Evolutionary conservation across 1,284 basidiomycete genomes (phyloP), one percentile per base, ranked within the genome.

Genomic region (Pseudozyma thailandica): DNA sequence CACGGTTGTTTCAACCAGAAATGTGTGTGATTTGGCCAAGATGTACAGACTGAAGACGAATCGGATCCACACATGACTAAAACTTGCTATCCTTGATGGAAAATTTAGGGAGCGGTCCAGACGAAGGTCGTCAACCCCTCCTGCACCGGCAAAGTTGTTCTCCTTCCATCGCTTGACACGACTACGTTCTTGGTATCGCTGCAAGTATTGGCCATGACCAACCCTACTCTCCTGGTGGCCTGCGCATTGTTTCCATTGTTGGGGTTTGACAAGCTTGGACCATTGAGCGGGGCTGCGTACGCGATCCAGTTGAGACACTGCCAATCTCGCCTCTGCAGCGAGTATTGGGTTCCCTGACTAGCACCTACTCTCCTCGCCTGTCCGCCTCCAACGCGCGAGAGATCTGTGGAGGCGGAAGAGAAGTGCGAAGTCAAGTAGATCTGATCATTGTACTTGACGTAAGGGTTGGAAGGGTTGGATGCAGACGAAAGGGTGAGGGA

Each of bases 161-260:
- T 16, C 23, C 71, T 64, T 7, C 72, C 72, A 38, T 75, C 71
- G 30, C 48, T 55, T 13, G 52, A 51, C 23, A 74, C 27, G 5
- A 54, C 59, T 6, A 68, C 47, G 26, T 49, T 51, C 44, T 71
- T 58, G 7, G 72, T 62, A 0, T 47, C 46, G n/a, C 26, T 6
- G 39, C 74, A 75, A 4, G 52, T 60, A 27, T 75, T 75, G 3
- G 68, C 56, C 16, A 75, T 23, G 13, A 75, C 74, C 20, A 75
- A 31, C 0, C 66, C 60, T 6, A 70, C 31, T 21, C 74, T 56
- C 30, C 63, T 57, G 2, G 50, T 49, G 5, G 52, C 23, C 21
- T 44, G 48, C 10, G 59, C 55, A 4, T 35, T 39, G 8, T 42
- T 45, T 8, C 26, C 30, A 8, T n/a, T 73, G 13, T 43, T 57